phyloP scores from a whole-genome alignment of 805 yeast genomes.

The Candida saitoana region DNA sequence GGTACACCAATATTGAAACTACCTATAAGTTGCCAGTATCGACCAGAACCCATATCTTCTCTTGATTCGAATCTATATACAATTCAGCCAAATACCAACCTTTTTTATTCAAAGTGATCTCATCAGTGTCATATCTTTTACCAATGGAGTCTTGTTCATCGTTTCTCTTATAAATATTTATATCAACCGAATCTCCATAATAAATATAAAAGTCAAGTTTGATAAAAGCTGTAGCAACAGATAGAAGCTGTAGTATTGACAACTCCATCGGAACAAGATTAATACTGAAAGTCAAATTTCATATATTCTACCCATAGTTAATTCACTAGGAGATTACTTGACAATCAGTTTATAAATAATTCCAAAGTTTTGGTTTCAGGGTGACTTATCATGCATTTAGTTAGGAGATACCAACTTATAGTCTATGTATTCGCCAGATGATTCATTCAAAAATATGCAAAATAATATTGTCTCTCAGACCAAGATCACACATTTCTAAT shows the following conservation, averaged over 20 bases:
- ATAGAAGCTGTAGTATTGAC: not conserved
- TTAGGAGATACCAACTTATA: no score
- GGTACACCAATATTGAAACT: constrained; percentile 11
- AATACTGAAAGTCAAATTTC: no score
- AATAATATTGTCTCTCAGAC: no score
- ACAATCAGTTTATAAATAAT: no score
- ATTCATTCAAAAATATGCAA: no score
- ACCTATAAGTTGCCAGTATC: constrained; percentile 19
- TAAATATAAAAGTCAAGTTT: constrained; percentile 1
- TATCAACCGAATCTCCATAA: not conserved
- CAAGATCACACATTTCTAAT: no score
- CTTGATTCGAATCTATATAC: constrained; percentile 20
- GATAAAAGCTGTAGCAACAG: not conserved
- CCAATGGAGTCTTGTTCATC: not conserved
- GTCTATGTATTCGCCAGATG: no score
- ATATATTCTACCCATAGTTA: no score
- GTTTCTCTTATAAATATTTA: not conserved
- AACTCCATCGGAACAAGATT: not conserved
- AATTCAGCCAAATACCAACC: constrained; percentile 5
- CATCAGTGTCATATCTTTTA: not conserved
- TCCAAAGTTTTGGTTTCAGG: no score
- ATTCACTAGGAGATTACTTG: no score
- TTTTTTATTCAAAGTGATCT: constrained; percentile 1
- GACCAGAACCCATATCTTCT: constrained; percentile 12
- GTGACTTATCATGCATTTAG: no score